Base-by-base conservation (phyloP, 1,284 basidiomycete species). In the Schizopora paradoxa region DNA sequence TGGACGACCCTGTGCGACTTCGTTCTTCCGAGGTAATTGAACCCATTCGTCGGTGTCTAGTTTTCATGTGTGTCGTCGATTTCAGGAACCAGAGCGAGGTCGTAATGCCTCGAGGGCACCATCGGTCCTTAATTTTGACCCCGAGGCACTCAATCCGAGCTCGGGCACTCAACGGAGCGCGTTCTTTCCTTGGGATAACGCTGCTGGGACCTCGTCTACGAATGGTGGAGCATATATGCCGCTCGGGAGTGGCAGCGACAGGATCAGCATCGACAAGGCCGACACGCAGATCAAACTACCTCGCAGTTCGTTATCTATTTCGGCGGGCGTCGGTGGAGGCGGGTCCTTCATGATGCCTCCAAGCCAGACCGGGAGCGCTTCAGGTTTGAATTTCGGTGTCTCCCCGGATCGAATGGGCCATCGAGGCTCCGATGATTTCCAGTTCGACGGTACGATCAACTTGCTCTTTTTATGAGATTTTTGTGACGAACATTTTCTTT, bases 151-250 rank as follows among this genome's bases (percentile, higher is more conserved):
- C 29, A 66, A 72, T 42, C 57, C 62, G 31, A 58, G 63, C 39
- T 59, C 64, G 35, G 73, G 67, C 28, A 84, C 82, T 14, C 84
- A 86, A 56, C 70, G 73, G 27, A 84, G 76, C 54, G 76, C 79
- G 5, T 61, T 88, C 35, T 87, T 87, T 60, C 87, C 86, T 4
- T 90, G 86, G 86, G 86, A 89, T 56, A 73, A 88, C 60, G 84
- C 83, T 11, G 83, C 79, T 1, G 66, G 68, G 4, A 82, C 73
- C 49, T 83, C 82, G 8, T 84, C 83, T 3, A 67, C 59, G 27
- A 57, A 57, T 28, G 67, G 58, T 3, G 67, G 59, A 21, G 66
- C 58, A 4, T 66, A 73, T 48, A 68, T 63, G 4, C 60, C 64
- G 38, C 52, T 54, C 26, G 67, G 49, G n/a, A 54, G 33, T 19